A percentile compares a stretch with the other conserved stretches of the same genome.
These are phyloP conservation scores for Tolypocladium pustulatum DNA, from an alignment of 2,329 filamentous ascomycete genomes.

Conservation along the genomic window DNA sequence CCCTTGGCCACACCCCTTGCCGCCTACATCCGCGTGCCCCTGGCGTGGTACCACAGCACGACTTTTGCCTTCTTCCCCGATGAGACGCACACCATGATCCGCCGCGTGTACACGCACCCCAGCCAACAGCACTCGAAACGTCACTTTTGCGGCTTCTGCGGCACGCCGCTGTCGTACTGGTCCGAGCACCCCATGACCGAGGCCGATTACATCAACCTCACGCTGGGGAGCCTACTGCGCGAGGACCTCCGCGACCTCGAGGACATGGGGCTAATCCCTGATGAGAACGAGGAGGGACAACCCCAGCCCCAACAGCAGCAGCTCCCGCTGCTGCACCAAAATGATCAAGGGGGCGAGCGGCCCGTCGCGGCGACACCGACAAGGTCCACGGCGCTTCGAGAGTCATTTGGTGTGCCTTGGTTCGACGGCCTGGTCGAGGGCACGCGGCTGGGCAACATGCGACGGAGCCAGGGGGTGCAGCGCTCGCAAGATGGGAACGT, in stretches of 20 bases:
- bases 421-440: conserved; percentile 74
- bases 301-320: not conserved
- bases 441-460: conserved; percentile 59
- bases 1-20: conserved; percentile 63
- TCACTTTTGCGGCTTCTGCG: conserved; percentile 87
- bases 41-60: conserved; percentile 68
- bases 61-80: conserved; percentile 70
- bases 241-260: conserved; percentile 65
- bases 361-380: conserved; percentile 7
- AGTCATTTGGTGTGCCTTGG: conserved; percentile 71
- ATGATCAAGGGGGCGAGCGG: conserved; percentile 5
- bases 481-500: conserved; percentile 51
- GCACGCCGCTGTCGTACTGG: conserved; percentile 78
- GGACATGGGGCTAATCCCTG: conserved; percentile 62
- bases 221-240: conserved; percentile 63
- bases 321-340: not conserved
- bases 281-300: conserved; percentile 19
- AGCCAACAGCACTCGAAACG: conserved; percentile 51
- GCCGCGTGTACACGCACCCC: conserved; percentile 53
- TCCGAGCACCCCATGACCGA: conserved; percentile 61
- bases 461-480: conserved; percentile 45
- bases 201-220: conserved; percentile 69
- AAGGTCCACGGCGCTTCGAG: conserved; percentile 23
- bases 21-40: conserved; percentile 73
- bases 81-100: conserved; percentile 59